Base-by-base conservation (phyloP, 345 rosid genomes). In the Luvunga scandens region DNA sequence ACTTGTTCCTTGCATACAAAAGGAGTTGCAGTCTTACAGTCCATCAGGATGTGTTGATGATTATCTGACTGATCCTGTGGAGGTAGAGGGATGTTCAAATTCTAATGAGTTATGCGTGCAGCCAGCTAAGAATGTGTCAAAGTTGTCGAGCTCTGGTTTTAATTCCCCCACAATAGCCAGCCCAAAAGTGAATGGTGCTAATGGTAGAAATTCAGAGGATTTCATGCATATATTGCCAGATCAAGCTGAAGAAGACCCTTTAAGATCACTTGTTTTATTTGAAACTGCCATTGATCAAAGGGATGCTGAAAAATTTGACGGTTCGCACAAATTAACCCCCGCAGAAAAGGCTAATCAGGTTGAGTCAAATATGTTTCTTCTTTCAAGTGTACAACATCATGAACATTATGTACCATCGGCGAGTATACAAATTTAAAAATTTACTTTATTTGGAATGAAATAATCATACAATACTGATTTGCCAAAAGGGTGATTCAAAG, bases 1-100 rank as follows among this genome's bases (percentile, higher is more conserved):
- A 48, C 21, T 72, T 50, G 27, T 62, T 31, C 39, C 72, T 68
- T 63, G 50, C 75, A 34, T 22, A 18, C 60, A 42, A 62, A 71
- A 73, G 38, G 81, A 79, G n/a, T 21, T 77, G 12, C 77, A 76
- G 61, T 55, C 76, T 10, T 12, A 42, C 65, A 75, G 79, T 38
- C 72, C 83, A 31, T 75, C 79, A 8, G 86, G 22, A 0, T 50
- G 77, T 57, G 57, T 79, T 64, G 87, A 82, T 25, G 79, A 82
- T 16, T 83, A 77, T 65, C 68, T 75, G 65, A 66, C 74, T 60
- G 80, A 78, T 76, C 74, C 73, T 65, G n/a, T 69, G 3, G 82
- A 69, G 48, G 66, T 38, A n/a, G 86, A 75, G 19, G 76, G 9
- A 48, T 19, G 63, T 56, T 31, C 64, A 42, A 68, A 25, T 25